phyloP scores from a whole-genome alignment of 2,329 filamentous ascomycete genomes.

The Nemania diffusa region DNA sequence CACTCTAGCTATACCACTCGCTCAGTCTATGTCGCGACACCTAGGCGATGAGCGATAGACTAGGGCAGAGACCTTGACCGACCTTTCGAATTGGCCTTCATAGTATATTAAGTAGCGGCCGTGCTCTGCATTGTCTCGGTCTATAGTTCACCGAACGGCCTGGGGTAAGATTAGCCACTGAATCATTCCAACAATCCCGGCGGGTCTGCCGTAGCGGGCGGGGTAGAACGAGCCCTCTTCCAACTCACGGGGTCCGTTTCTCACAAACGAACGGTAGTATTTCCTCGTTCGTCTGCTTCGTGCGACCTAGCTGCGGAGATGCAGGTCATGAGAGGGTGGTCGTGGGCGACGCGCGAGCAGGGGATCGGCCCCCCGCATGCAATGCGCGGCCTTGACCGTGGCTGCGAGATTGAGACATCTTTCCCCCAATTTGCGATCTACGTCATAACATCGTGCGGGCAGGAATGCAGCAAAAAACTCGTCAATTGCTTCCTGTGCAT shows the following conservation, averaged over 20 bases:
- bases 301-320: slow-evolving; percentile 10
- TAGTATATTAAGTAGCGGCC: slow-evolving; percentile 13
- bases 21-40: background rate
- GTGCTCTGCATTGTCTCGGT: slow-evolving; percentile 11
- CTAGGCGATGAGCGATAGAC: background rate
- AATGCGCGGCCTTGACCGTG: background rate
- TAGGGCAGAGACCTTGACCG: background rate
- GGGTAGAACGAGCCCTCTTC: slow-evolving; percentile 7
- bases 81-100: slow-evolving; percentile 29
- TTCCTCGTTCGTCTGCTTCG: background rate
- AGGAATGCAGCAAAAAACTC: background rate
- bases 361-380: background rate
- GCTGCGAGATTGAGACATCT: background rate
- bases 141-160: slow-evolving; percentile 16
- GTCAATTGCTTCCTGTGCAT: background rate
- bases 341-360: background rate
- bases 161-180: background rate
- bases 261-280: background rate
- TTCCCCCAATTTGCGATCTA: background rate
- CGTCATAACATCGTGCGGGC: background rate
- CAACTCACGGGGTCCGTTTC: background rate
- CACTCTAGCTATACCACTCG: background rate
- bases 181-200: background rate
- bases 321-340: background rate
- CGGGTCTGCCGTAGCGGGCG: background rate